Evolutionary conservation across 2,329 filamentous ascomycete genomes (phyloP).

Genomic region (Aureobasidium sp.): DNA sequence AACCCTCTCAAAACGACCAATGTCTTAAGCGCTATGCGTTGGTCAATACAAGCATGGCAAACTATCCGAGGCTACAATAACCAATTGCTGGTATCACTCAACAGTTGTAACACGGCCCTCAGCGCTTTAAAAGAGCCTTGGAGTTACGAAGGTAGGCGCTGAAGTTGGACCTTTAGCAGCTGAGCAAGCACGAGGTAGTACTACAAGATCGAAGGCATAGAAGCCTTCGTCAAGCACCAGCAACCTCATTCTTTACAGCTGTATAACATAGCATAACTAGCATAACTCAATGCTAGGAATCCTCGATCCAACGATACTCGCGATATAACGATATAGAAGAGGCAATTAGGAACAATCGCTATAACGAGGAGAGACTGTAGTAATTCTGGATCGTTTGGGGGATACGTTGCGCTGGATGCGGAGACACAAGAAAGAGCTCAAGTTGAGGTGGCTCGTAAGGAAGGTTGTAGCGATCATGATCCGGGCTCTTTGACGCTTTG

Average conservation of each 20-base stretch:
- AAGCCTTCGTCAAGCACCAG: neutral
- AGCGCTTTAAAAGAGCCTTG: neutral
- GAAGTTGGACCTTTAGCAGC: neutral
- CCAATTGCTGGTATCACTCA: slow-evolving; percentile 16
- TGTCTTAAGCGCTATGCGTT: slow-evolving; percentile 18
- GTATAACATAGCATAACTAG: too few relatives aligned
- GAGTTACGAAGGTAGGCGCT: neutral
- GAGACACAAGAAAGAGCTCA: too few relatives aligned
- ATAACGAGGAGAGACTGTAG: too few relatives aligned
- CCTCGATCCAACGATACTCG: too few relatives aligned
- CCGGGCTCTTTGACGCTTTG: too few relatives aligned
- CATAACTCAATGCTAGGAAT: too few relatives aligned
- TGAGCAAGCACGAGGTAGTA: slow-evolving; percentile 8
- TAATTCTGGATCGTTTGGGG: too few relatives aligned
- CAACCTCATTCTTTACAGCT: neutral
- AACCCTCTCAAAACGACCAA: slow-evolving; percentile 18
- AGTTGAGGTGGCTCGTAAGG: too few relatives aligned
- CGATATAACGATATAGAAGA: too few relatives aligned
- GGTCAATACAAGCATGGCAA: slow-evolving; percentile 21
- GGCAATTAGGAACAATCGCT: too few relatives aligned
- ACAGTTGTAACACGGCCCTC: neutral
- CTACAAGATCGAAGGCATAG: neutral
- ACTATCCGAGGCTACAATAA: neutral
- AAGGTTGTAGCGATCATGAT: too few relatives aligned
- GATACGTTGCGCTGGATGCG: too few relatives aligned